phyloP scores from a whole-genome alignment of 2,329 filamentous ascomycete genomes.

The Zalaria sp. region DNA sequence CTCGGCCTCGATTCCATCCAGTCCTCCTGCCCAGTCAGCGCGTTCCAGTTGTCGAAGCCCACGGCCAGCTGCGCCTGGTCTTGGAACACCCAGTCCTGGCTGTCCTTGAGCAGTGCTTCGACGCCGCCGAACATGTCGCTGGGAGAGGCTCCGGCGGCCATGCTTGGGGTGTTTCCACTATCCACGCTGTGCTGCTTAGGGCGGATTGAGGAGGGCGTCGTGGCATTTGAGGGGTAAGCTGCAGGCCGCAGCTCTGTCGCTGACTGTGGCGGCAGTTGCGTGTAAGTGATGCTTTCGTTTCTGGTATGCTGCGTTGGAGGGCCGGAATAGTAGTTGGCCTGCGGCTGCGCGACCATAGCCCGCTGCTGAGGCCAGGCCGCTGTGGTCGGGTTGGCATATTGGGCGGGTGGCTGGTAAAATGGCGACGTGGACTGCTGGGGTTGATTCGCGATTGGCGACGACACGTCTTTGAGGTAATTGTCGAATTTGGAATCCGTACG shows the following conservation, averaged over 20 bases:
- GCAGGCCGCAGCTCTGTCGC: background rate
- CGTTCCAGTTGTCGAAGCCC: conserved; percentile 48
- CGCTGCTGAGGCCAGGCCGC: background rate
- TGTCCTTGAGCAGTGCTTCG: conserved; percentile 47
- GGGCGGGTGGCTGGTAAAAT: background rate
- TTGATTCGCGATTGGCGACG: conserved; percentile 31
- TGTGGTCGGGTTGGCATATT: conserved; percentile 1
- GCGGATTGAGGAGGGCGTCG: conserved; percentile 1
- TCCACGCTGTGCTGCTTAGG: conserved; percentile 8
- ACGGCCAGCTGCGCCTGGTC: conserved; percentile 47
- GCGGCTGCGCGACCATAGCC: conserved; percentile 1
- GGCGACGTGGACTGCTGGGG: background rate
- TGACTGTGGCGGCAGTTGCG: conserved; percentile 4
- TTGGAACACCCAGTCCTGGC: conserved; percentile 42
- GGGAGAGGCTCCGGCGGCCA: conserved; percentile 23
- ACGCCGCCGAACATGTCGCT: conserved; percentile 44
- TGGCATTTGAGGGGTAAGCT: conserved; percentile 1
- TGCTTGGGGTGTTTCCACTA: conserved; percentile 8
- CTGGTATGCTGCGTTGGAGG: conserved; percentile 8
- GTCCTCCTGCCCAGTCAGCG: background rate
- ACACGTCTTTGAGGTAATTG: conserved; percentile 47
- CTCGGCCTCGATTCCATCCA: background rate
- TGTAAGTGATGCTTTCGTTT: background rate
- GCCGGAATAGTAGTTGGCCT: background rate
- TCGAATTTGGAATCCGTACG: conserved; percentile 72